phyloP scores from a whole-genome alignment of 2,329 filamentous ascomycete species.

The Alternaria dauci region DNA sequence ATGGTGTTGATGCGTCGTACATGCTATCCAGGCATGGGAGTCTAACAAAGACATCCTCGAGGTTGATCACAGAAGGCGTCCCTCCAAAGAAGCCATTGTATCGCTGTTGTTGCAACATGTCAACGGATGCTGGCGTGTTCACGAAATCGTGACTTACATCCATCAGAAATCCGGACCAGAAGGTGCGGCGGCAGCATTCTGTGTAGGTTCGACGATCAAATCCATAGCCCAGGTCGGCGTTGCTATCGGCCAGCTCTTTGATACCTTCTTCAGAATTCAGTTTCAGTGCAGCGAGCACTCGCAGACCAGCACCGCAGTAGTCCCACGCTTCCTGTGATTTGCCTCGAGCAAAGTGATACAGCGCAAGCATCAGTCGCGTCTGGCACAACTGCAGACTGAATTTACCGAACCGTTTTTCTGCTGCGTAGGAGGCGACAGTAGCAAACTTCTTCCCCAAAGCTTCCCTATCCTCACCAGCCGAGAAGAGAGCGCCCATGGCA shows the following conservation, averaged over 20 bases:
- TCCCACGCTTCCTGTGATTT: constrained; percentile 70
- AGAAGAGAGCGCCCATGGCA: constrained; percentile 65
- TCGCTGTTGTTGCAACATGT: constrained; percentile 54
- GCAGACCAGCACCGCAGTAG: constrained; percentile 68
- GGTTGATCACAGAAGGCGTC: constrained; percentile 63
- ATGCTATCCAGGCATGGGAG: constrained; percentile 68
- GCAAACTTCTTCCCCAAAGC: constrained; percentile 59
- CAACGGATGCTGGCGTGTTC: constrained; percentile 41
- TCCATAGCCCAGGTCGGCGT: constrained; percentile 62
- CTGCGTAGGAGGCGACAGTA: constrained; percentile 66
- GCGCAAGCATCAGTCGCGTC: constrained; percentile 69
- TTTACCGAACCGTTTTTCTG: constrained; percentile 59
- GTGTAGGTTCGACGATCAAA: constrained; percentile 66
- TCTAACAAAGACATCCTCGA: constrained; percentile 71
- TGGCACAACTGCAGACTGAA: constrained; percentile 72
- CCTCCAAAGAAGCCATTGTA: constrained; percentile 67
- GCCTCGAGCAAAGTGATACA: constrained; percentile 71
- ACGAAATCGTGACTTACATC: constrained; percentile 61
- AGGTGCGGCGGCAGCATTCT: constrained; percentile 74
- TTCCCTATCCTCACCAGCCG: constrained; percentile 56
- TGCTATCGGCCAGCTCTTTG: constrained; percentile 54
- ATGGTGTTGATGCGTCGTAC: constrained; percentile 69
- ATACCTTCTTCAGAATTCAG: constrained; percentile 69
- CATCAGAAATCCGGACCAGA: constrained; percentile 75
- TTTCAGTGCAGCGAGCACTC: constrained; percentile 66